These are phyloP conservation scores for Alternaria arborescens DNA, from an alignment of 2,329 filamentous ascomycete species.

Conservation along the genomic window DNA sequence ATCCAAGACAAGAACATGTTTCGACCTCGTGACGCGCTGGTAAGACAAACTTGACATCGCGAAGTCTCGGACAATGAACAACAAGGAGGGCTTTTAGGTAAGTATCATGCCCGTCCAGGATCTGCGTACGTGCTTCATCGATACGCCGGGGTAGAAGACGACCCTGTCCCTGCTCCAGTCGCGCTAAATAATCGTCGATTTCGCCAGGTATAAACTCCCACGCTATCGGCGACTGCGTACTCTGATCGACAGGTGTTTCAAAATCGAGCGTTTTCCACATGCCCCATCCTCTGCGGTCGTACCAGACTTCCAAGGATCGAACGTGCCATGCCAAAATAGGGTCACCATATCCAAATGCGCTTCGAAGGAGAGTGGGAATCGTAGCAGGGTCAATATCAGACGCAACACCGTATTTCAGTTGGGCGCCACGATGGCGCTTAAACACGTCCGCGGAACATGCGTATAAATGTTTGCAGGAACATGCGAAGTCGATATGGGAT, in stretches of 20 bases:
- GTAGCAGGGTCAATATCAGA: constrained; percentile 21
- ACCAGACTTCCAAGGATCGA: constrained; percentile 22
- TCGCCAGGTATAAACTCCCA: constrained; percentile 10
- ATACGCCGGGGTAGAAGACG: not conserved
- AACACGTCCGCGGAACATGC: constrained; percentile 13
- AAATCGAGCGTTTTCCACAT: constrained; percentile 19
- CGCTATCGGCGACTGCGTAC: constrained; percentile 2
- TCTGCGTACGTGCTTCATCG: constrained; percentile 7
- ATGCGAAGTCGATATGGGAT: constrained; percentile 21
- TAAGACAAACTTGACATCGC: constrained; percentile 16
- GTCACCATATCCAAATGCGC: constrained; percentile 16
- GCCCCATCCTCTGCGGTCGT: constrained; percentile 19
- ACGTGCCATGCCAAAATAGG: constrained; percentile 23
- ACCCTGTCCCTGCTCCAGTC: constrained; percentile 4
- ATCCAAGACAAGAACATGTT: constrained; percentile 12
- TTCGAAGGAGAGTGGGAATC: constrained; percentile 20
- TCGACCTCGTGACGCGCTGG: not conserved
- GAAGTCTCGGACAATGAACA: constrained; percentile 16
- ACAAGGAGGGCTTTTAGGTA: constrained; percentile 20
- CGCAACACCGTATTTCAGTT: constrained; percentile 17
- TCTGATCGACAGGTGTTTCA: constrained; percentile 3
- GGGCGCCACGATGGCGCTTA: constrained; percentile 19
- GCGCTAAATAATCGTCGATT: constrained; percentile 13
- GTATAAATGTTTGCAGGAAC: constrained; percentile 16
- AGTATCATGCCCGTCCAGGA: constrained; percentile 16